A percentile compares a stretch with the other conserved stretches of the same genome.
Conservation (phyloP, 352 stramenopile species). For the Blastocystis sp. region DNA sequence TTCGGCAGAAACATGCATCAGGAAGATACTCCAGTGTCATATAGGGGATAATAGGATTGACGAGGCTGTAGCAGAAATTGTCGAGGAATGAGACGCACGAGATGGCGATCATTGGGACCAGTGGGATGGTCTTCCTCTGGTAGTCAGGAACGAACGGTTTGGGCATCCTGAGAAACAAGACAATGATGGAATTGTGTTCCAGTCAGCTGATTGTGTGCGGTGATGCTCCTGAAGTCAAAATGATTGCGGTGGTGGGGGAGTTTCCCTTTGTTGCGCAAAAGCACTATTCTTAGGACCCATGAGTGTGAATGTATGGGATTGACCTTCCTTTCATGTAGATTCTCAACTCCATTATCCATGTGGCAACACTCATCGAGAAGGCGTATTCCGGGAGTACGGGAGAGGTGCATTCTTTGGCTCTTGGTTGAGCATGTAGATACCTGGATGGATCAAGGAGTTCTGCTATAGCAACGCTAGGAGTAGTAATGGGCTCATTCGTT, state of each 20-base stretch:
- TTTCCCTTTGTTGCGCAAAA: background rate
- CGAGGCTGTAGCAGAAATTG: constrained; percentile 52
- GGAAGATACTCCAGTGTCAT: constrained; percentile 58
- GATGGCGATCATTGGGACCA: constrained; percentile 59
- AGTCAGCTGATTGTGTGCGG: background rate
- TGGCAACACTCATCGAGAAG: constrained; percentile 33
- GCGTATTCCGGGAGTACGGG: constrained; percentile 4
- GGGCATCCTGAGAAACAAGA: constrained; percentile 14
- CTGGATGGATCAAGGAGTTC: constrained; percentile 37
- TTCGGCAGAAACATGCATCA: background rate
- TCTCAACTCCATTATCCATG: constrained; percentile 16
- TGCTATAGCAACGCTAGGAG: constrained; percentile 14
- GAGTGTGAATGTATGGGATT: constrained; percentile 2
- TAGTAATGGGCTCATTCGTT: constrained; percentile 19
- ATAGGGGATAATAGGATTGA: constrained; percentile 63
- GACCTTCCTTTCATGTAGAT: constrained; percentile 20
- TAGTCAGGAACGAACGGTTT: constrained; percentile 54
- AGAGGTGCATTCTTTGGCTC: background rate
- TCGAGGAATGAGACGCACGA: constrained; percentile 64
- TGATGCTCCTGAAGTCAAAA: background rate
- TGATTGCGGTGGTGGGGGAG: background rate
- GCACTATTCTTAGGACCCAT: background rate
- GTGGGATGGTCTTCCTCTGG: constrained; percentile 59
- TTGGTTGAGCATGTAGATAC: constrained; percentile 5
- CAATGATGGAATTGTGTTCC: background rate